Conservation (phyloP, 2,329 filamentous ascomycete species). For the Fusarium sacchari region DNA sequence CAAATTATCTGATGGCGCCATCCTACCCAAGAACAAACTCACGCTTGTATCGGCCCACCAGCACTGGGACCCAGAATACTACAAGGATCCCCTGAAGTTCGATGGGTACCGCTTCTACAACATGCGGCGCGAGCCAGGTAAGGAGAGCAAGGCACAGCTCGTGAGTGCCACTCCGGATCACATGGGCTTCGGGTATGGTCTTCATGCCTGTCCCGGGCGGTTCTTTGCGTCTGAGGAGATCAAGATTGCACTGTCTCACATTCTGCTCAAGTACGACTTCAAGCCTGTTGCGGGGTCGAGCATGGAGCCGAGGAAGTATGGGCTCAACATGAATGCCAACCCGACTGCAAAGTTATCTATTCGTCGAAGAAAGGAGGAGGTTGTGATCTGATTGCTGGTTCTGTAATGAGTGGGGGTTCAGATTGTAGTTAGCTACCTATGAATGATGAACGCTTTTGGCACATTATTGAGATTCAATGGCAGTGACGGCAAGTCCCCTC, state of each 20-base stretch:
- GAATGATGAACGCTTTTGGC: background rate
- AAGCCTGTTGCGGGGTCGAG: background rate
- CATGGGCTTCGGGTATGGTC: background rate
- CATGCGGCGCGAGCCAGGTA: background rate
- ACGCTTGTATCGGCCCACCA: background rate
- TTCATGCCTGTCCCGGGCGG: background rate
- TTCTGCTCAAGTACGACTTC: background rate
- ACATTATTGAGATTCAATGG: background rate
- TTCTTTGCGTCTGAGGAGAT: background rate
- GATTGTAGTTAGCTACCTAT: background rate
- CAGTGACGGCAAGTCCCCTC: rapidly evolving
- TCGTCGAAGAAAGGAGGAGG: background rate
- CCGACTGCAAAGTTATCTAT: background rate
- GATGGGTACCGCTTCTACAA: background rate
- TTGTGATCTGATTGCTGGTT: background rate
- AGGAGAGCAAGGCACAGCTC: background rate
- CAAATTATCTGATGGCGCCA: background rate
- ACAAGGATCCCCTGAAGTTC: background rate
- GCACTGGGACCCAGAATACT: background rate
- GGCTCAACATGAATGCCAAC: background rate
- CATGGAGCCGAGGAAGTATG: background rate
- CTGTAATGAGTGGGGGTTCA: rapidly evolving
- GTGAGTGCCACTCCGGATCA: background rate
- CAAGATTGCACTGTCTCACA: background rate
- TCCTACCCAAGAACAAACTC: background rate